Evolutionary conservation across 495 filamentous ascomycete genomes (phyloP), one percentile per base, ranked within the genome.

Genomic region (Talaromyces stipitatus): DNA sequence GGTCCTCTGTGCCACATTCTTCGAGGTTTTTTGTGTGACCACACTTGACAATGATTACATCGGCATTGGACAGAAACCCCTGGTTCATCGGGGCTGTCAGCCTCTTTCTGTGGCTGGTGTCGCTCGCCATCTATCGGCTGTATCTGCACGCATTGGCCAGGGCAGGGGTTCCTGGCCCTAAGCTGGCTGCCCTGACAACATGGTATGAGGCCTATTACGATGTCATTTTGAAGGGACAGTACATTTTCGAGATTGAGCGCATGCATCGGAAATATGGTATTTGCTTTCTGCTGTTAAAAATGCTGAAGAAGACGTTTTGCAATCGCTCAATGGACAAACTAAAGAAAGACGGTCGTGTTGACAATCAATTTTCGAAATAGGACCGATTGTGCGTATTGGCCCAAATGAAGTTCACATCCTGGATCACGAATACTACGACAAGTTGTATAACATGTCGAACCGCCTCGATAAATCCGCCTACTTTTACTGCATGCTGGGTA

Each of bases 371-470:
- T 51, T 9, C 11, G 4, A 24, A 47, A 23, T 43, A 54, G 51
- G 51, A 9, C 32, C 51, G 1, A 55, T 75, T 20, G 64, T 76
- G 28, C 72, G 72, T 23, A 74, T 76, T 55, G 53, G 56, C 1
- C 72, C 72, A 2, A 58, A 67, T 53, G 69, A 74, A 52, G 54
- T 76, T 36, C 72, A 77, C 60, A 65, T 76, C 18, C 66, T 55
- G 46, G 68, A 77, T 54, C 70, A 67, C 1, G 64, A 61, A 24
- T 62, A 72, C 54, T 74, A 71, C 51, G 66, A 72, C n/a, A 66
- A 61, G 41, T 67, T 76, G 10, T 71, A 74, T 62, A 58, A 47
- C 36, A 57, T 68, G 3, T 36, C 29, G 6, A 62, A 63, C 16
- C 65, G 64, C 29, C 69, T 67, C 60, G 58, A 58, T 53, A 73